Conservation (phyloP, 345 rosid genomes). For the Rhodomyrtus tomentosa region DNA sequence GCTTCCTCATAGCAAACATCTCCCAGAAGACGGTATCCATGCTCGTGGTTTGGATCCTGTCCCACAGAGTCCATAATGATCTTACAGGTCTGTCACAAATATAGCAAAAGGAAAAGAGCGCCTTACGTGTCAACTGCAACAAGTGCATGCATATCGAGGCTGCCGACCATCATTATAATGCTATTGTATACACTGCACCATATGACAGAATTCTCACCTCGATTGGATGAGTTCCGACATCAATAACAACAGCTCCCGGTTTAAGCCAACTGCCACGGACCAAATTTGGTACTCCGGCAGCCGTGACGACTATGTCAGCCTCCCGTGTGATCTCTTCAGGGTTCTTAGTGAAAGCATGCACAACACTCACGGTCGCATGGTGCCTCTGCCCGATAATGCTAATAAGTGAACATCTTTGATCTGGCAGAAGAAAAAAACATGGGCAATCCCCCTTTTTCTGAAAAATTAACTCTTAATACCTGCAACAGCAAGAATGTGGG, state of each 20-base stretch:
- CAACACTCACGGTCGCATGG: constrained; percentile 76
- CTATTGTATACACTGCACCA: not conserved
- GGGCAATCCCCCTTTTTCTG: not conserved
- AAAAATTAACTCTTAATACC: constrained; percentile 24
- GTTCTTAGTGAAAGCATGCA: constrained; percentile 59
- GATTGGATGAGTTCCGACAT: constrained; percentile 75
- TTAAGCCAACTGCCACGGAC: constrained; percentile 80
- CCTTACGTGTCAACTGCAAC: not conserved
- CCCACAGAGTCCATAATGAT: not conserved
- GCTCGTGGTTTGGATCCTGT: constrained; percentile 67
- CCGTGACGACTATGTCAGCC: constrained; percentile 76
- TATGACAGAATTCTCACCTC: constrained; percentile 32
- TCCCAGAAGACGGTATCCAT: constrained; percentile 65
- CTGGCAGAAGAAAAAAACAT: not conserved
- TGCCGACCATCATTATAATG: not conserved
- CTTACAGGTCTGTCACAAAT: not conserved
- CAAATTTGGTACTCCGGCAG: constrained; percentile 77
- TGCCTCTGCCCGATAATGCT: constrained; percentile 52
- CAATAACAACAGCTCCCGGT: constrained; percentile 78
- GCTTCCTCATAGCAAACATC: constrained; percentile 89
- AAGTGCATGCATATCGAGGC: not conserved
- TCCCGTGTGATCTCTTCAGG: constrained; percentile 57
- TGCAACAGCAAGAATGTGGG: constrained; percentile 78
- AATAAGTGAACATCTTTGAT: not conserved
- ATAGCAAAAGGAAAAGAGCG: not conserved